Percentiles rank a stretch among this genome's conserved stretches.
Conservation (phyloP, 2,329 filamentous ascomycete genomes). For the Arachnomyces sp. region DNA sequence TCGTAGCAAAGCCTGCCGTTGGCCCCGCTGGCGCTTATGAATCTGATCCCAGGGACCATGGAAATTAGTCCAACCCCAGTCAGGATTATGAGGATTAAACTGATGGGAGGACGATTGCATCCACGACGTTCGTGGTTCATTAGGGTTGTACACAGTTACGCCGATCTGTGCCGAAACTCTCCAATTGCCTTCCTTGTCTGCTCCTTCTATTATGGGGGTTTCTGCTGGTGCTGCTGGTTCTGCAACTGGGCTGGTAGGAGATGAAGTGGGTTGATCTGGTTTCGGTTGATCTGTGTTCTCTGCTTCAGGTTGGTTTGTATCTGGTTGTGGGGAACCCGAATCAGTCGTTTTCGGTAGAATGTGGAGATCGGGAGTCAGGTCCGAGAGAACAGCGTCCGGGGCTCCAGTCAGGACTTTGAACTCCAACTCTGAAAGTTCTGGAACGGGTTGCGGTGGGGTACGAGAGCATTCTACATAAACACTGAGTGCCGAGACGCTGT, state of each 20-base stretch:
- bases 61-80: conserved; percentile 60
- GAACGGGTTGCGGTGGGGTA: conserved; percentile 35
- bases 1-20: conserved; percentile 52
- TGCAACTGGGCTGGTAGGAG: not conserved
- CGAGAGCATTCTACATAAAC: conserved; percentile 56
- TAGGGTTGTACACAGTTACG: conserved; percentile 56
- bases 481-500: conserved; percentile 51
- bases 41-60: conserved; percentile 53
- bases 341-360: conserved; percentile 23
- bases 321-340: conserved; percentile 15
- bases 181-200: conserved; percentile 25
- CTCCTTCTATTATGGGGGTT: conserved; percentile 8
- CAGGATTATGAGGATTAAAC: conserved; percentile 50
- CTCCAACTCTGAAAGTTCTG: conserved; percentile 27
- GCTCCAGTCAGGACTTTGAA: conserved; percentile 35
- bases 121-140: conserved; percentile 52
- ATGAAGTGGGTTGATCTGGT: conserved; percentile 4
- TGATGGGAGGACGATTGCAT: conserved; percentile 52
- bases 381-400: conserved; percentile 28
- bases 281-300: conserved; percentile 7
- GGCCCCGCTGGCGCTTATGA: conserved; percentile 48
- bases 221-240: conserved; percentile 4
- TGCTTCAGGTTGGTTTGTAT: conserved; percentile 8
- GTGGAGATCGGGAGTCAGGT: conserved; percentile 24
- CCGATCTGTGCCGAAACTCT: conserved; percentile 53